Conservation (phyloP, 2,329 filamentous ascomycete genomes). For the Zasmidium angulare region DNA sequence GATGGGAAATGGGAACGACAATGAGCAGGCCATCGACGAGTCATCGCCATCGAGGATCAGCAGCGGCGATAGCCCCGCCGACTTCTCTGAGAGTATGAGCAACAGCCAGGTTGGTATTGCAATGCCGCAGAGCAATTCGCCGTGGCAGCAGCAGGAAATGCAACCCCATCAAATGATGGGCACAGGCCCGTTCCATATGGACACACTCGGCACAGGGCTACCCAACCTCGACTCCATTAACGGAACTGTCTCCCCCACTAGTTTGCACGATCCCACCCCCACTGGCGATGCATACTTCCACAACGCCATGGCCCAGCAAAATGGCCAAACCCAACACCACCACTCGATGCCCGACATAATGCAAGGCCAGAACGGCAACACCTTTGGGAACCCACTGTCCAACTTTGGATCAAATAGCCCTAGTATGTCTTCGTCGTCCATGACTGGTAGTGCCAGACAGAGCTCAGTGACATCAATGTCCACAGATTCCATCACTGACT, state of each 20-base stretch:
- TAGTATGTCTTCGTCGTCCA: conserved; percentile 64
- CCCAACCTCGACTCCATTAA: conserved; percentile 70
- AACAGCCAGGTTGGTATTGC: conserved; percentile 57
- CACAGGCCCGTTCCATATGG: conserved; percentile 68
- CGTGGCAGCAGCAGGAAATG: conserved; percentile 67
- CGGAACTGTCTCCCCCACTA: conserved; percentile 75
- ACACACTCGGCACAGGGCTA: conserved; percentile 72
- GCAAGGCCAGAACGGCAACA: conserved; percentile 51
- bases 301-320: conserved; percentile 61
- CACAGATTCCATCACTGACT: conserved; percentile 66
- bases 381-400: conserved; percentile 60
- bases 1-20: conserved; percentile 58
- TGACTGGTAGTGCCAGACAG: conserved; percentile 65
- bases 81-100: conserved; percentile 86
- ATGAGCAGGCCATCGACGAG: conserved; percentile 82
- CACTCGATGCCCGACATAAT: conserved; percentile 19
- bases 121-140: conserved; percentile 12
- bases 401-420: conserved; percentile 68
- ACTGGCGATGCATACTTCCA: conserved; percentile 73
- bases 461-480: conserved; percentile 61
- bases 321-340: conserved; percentile 20
- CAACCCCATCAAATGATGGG: conserved; percentile 64
- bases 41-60: conserved; percentile 96
- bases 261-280: conserved; percentile 67
- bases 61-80: conserved; percentile 90